phyloP scores from a whole-genome alignment of 208 protist genomes.

The Giardia muris region DNA sequence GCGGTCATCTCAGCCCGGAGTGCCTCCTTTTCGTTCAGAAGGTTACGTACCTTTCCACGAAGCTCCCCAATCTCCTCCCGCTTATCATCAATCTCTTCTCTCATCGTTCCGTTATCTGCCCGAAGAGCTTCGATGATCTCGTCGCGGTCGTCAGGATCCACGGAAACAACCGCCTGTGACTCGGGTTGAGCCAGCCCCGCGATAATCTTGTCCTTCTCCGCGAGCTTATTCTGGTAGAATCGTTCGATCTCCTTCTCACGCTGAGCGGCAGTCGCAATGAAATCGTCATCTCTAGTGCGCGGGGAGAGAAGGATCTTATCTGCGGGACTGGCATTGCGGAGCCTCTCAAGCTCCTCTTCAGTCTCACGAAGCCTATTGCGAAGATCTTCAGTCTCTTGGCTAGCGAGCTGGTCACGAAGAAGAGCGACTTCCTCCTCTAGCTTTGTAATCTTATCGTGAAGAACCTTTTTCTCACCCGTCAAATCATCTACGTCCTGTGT shows the following conservation, averaged over 20 bases:
- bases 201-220: neutral
- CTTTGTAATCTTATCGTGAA: neutral
- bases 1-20: neutral
- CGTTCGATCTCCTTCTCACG: neutral
- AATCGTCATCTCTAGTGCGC: neutral
- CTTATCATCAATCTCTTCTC: neutral
- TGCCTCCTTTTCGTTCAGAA: neutral
- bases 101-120: neutral
- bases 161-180: neutral
- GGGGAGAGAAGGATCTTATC: neutral
- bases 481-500: neutral
- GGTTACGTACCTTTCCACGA: neutral
- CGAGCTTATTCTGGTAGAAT: neutral
- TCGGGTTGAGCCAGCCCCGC: too few species aligned
- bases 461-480: neutral
- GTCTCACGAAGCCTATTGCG: neutral
- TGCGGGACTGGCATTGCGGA: too few species aligned
- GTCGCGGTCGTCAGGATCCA: neutral
- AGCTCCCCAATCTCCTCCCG: neutral
- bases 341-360: neutral
- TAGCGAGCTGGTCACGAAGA: neutral
- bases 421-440: neutral
- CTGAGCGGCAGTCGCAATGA: neutral
- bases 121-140: neutral
- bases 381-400: neutral